phyloP scores from a whole-genome alignment of 768 basidiomycete genomes.

The Mycena latifolia region DNA sequence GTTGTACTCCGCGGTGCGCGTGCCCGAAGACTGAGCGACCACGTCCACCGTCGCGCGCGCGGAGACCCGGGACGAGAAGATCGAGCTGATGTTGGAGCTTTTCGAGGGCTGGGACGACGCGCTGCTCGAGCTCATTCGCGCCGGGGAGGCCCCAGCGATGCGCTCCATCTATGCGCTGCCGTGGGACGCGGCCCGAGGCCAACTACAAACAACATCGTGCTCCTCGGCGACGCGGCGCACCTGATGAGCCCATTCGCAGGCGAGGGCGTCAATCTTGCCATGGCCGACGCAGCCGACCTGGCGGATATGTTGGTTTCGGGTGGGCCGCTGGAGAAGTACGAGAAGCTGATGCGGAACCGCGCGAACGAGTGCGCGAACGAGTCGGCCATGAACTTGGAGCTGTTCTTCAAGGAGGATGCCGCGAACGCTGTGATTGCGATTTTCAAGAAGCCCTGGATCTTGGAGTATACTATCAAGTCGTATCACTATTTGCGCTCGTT shows the following conservation, averaged over 20 bases:
- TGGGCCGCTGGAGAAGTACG: conserved; percentile 24
- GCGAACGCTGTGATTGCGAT: conserved; percentile 3
- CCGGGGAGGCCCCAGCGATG: conserved; percentile 5
- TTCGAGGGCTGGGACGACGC: conserved; percentile 27
- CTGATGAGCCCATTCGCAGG: conserved; percentile 52
- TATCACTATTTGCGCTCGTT: not conserved
- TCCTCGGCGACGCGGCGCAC: conserved; percentile 53
- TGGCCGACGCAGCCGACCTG: conserved; percentile 40
- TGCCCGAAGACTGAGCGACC: too few species aligned
- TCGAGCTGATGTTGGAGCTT: conserved; percentile 6
- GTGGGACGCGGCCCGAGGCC: conserved; percentile 9
- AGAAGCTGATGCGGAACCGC: conserved; percentile 28
- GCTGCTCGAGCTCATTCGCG: conserved; percentile 25
- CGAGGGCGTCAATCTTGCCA: too few species aligned
- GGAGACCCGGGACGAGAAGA: conserved; percentile 5
- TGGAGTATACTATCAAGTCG: not conserved
- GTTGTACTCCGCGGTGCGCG: conserved; percentile 37
- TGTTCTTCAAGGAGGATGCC: conserved; percentile 24
- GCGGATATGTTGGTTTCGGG: conserved; percentile 20
- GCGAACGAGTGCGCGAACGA: conserved; percentile 18
- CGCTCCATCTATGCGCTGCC: conserved; percentile 31
- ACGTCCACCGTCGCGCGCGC: conserved; percentile 23
- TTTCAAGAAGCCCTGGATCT: conserved; percentile 5
- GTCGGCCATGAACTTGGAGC: conserved; percentile 24
- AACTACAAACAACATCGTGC: conserved; percentile 7